Base-by-base conservation (phyloP, 2,329 filamentous ascomycete species). In the Aspergillus aculeatus region DNA sequence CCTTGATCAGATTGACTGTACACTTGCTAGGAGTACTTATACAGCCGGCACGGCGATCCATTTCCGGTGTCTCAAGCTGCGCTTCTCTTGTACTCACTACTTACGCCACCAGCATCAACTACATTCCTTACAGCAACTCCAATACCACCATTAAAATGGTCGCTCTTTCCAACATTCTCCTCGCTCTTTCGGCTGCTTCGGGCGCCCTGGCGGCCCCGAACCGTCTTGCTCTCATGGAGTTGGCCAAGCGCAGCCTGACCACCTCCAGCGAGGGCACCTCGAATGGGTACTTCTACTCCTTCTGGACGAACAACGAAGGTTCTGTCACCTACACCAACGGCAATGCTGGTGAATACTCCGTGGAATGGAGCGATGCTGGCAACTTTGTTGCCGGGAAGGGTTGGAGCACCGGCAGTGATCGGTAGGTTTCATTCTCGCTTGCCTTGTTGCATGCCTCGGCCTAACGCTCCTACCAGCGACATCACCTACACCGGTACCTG, bases 311-410 rank as follows among this genome's bases (percentile, higher is more conserved):
- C 50, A 77, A 76, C 4, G 76, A 71, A 44, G 78, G 74, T 31
- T 66, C 66, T 11, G 80, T 78, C n/a, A 75, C 72, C 24, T 83
- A 83, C 69, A 80, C 68, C 58, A 83, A 83, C 68, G 74, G 75
- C 3, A 66, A 68, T 3, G 75, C 64, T 3, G 81, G 81, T 2
- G 65, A 73, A 47, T 84, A 84, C 73, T 77, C 69, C 47, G 75
- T 81, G 0, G 67, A 66, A 23, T 85, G 83, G 83, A 68, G 62
- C 47, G 74, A 76, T 48, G 72, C 70, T 44, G 83, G 82, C 26
- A 83, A 86, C 76, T 81, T 85, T 47, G 82, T 84, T 23, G 82
- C 77, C 59, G 84, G 84, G 29, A 86, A 86, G 73, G 84, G 84
- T 44, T 86, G 84, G 83, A 80, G 80, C 59, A 79, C 83, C 12